Evolutionary conservation across 148 eudicot genomes (phyloP).

Genomic region (Fagopyrum homotropicum): DNA sequence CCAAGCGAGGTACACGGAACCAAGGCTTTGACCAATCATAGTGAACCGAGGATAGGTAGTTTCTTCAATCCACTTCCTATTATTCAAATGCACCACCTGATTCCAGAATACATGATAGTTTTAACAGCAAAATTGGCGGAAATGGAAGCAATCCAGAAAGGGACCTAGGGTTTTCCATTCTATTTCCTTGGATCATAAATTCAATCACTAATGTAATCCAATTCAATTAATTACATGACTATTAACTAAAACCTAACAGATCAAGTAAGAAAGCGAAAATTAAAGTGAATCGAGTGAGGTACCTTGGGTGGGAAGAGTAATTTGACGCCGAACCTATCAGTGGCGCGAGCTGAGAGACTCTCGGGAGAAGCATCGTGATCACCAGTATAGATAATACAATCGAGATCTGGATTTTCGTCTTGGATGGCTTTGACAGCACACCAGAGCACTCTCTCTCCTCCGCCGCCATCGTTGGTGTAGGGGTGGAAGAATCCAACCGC

Average conservation of each 20-base stretch:
- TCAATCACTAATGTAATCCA: not conserved
- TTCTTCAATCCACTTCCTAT: constrained; percentile 97
- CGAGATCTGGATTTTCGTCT: constrained; percentile 57
- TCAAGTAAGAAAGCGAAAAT: not conserved
- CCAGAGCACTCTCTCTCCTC: constrained; percentile 97
- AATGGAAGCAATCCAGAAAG: not conserved
- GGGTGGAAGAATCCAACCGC: constrained; percentile 89
- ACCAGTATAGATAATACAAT: constrained; percentile 63
- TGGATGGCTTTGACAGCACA: constrained; percentile 90
- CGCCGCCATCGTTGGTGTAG: constrained; percentile 93
- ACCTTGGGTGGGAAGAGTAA: constrained; percentile 62
- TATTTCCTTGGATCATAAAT: not conserved
- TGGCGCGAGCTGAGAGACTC: constrained; percentile 48
- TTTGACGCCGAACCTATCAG: constrained; percentile 80
- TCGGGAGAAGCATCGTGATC: constrained; percentile 82
- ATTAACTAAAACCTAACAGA: not conserved
- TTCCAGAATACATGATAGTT: not conserved
- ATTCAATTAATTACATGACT: not conserved
- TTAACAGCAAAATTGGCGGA: not conserved
- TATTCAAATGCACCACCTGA: constrained; percentile 85
- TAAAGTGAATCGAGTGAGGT: not conserved
- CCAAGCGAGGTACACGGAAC: constrained; percentile 88
- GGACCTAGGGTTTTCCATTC: not conserved
- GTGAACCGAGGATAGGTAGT: constrained; percentile 92
- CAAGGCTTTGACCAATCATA: constrained; percentile 95